Conservation (phyloP, 768 basidiomycete species). For the Russula compacta region DNA sequence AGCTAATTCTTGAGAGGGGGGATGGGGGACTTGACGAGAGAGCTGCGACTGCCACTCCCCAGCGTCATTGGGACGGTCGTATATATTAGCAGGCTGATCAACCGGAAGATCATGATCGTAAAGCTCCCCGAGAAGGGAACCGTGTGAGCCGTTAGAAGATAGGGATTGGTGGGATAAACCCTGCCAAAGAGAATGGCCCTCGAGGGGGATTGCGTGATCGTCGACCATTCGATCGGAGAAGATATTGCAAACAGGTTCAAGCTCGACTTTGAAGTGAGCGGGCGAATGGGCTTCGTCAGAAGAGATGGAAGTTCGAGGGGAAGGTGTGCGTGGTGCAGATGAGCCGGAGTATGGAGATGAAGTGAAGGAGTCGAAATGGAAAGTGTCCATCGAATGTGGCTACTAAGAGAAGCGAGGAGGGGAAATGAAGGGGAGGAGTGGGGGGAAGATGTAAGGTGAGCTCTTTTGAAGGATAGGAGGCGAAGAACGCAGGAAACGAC, state of each 20-base stretch:
- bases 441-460: not conserved
- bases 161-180: slow-evolving; percentile 25
- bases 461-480: not conserved
- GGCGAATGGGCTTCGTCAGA: slow-evolving; percentile 25
- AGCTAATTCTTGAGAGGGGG: slow-evolving; percentile 35
- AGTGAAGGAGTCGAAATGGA: slow-evolving; percentile 50
- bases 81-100: slow-evolving; percentile 22
- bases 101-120: slow-evolving; percentile 51
- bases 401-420: slow-evolving; percentile 13
- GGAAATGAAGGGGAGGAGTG: slow-evolving; percentile 5
- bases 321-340: slow-evolving; percentile 66
- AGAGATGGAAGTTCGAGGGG: slow-evolving; percentile 38
- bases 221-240: slow-evolving; percentile 39
- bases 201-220: slow-evolving; percentile 33
- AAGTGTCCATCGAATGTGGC: slow-evolving; percentile 32
- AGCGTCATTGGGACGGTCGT: slow-evolving; percentile 22
- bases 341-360: slow-evolving; percentile 52
- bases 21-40: slow-evolving; percentile 23
- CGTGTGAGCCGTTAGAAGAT: slow-evolving; percentile 33
- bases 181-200: slow-evolving; percentile 33
- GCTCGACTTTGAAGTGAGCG: slow-evolving; percentile 35
- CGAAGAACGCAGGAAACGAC: slow-evolving; percentile 14
- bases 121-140: slow-evolving; percentile 61
- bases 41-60: slow-evolving; percentile 19
- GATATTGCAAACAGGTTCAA: slow-evolving; percentile 42